phyloP scores from a whole-genome alignment of 1,284 basidiomycete species.

The Polyporus tsugae region DNA sequence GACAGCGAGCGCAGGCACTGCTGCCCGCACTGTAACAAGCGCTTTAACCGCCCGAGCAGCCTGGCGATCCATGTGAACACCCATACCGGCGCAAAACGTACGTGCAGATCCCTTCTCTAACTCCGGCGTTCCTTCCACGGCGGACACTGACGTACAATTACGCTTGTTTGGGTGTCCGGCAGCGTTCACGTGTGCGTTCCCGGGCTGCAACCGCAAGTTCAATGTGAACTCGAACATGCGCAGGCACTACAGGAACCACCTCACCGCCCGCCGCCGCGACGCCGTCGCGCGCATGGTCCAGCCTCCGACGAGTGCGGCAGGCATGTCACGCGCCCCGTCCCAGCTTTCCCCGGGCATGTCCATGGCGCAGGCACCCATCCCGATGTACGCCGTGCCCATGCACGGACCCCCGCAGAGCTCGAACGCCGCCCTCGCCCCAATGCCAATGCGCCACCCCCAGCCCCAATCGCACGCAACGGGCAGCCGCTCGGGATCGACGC shows the following conservation, averaged over 20 bases:
- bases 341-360: conserved; percentile 13
- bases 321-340: conserved; percentile 11
- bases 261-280: conserved; percentile 35
- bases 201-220: conserved; percentile 50
- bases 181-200: conserved; percentile 49
- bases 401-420: neutral
- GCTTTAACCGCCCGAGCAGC: conserved; percentile 54
- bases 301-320: conserved; percentile 10
- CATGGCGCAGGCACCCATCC: neutral
- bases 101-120: conserved; percentile 23
- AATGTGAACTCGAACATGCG: conserved; percentile 57
- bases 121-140: neutral
- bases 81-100: conserved; percentile 52
- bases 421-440: conserved; percentile 8
- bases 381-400: neutral
- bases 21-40: conserved; percentile 50
- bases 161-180: neutral
- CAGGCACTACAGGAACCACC: conserved; percentile 49
- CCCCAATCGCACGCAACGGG: neutral
- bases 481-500: conserved; percentile 15
- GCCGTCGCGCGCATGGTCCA: conserved; percentile 33
- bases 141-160: conserved; percentile 3
- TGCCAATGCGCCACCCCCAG: conserved; percentile 9
- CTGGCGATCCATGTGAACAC: conserved; percentile 52
- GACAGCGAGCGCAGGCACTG: conserved; percentile 44